phyloP scores from a whole-genome alignment of 371 early-diverging fungal genomes.

The Nematocida sp. region DNA sequence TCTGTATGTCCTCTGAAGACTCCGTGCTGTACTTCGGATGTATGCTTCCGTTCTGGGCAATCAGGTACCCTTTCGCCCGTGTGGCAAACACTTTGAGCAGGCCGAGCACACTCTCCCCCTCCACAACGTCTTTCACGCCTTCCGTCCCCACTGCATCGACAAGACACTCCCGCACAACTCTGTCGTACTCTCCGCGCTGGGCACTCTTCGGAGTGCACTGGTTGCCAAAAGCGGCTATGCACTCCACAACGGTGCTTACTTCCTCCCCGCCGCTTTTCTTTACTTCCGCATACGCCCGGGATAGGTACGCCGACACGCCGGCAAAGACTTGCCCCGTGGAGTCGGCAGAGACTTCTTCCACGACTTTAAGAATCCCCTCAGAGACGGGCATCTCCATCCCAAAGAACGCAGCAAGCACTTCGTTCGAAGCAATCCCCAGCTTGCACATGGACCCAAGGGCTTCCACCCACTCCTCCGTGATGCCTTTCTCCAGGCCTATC shows the following conservation, averaged over 20 bases:
- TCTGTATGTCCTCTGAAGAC: not conserved
- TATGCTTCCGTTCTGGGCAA: not conserved
- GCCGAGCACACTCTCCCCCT: not conserved
- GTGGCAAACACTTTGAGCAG: not conserved
- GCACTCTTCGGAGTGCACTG: not conserved
- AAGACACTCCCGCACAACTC: not conserved
- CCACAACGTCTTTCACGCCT: not conserved
- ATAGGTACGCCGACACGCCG: not conserved
- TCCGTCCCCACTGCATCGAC: not conserved
- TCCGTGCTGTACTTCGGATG: not conserved
- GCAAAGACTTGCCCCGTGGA: not conserved
- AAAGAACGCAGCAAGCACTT: not conserved
- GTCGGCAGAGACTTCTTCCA: not conserved
- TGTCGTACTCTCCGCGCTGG: not conserved
- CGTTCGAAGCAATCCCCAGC: conserved; percentile 5
- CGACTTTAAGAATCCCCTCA: not conserved
- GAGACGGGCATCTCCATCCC: not conserved
- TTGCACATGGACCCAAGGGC: conserved; percentile 11
- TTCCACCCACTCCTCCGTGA: not conserved
- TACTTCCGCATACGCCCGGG: not conserved
- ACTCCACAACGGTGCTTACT: not conserved
- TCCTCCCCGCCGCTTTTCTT: not conserved
- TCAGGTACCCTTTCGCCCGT: not conserved
- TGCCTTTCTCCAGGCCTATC: not conserved
- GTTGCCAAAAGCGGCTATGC: not conserved